Conservation (phyloP, 2,329 filamentous ascomycete species). For the Tolypocladium tropicale region DNA sequence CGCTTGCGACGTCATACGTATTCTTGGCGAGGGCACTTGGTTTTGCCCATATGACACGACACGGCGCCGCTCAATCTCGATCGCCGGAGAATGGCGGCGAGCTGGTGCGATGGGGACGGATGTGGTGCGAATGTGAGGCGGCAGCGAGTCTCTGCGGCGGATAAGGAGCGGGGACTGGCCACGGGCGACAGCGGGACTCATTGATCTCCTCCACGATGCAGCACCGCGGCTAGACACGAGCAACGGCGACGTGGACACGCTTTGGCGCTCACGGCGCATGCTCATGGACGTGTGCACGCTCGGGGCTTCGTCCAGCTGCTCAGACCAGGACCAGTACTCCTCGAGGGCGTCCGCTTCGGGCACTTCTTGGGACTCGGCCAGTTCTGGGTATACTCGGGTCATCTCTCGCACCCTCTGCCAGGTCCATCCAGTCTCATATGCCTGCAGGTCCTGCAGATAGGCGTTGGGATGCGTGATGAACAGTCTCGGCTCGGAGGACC, state of each 20-base stretch:
- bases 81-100: constrained; percentile 25
- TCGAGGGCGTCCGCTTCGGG: constrained; percentile 54
- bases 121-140: constrained; percentile 38
- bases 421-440: constrained; percentile 50
- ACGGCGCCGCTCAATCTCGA: constrained; percentile 31
- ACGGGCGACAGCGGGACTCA: constrained; percentile 22
- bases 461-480: constrained; percentile 68
- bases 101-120: constrained; percentile 38
- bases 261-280: constrained; percentile 28
- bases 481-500: constrained; percentile 53
- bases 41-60: constrained; percentile 31
- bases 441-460: constrained; percentile 55
- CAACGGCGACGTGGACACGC: constrained; percentile 31
- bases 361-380: constrained; percentile 33
- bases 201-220: constrained; percentile 16
- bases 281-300: constrained; percentile 33
- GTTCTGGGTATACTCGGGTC: constrained; percentile 42
- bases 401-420: constrained; percentile 61
- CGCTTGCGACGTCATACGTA: constrained; percentile 14
- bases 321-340: constrained; percentile 57
- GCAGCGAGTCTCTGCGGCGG: constrained; percentile 31
- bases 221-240: constrained; percentile 17
- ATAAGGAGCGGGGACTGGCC: constrained; percentile 28
- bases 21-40: constrained; percentile 20
- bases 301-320: constrained; percentile 49